Percentiles rank a stretch among this genome's conserved stretches.
These are phyloP conservation scores for Coemansia sp. DNA, from an alignment of 192 early-diverging fungal genomes.

Conservation along the genomic window DNA sequence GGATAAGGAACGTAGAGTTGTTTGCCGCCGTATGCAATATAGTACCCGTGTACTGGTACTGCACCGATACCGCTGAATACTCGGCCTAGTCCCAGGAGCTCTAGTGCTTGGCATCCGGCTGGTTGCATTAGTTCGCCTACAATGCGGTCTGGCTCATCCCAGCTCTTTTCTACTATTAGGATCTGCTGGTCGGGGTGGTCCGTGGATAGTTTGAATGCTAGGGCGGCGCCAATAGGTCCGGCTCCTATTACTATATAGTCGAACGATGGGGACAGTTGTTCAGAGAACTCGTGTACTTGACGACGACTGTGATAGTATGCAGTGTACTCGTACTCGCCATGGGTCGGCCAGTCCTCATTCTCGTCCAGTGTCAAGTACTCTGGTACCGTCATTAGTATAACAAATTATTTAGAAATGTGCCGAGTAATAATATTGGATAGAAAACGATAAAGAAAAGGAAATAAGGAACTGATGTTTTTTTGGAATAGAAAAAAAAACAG, in stretches of 20 bases:
- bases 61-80: conserved; percentile 82
- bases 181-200: conserved; percentile 69
- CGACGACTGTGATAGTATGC: conserved; percentile 29
- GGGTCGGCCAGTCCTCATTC: conserved; percentile 49
- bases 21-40: conserved; percentile 70
- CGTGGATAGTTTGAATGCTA: conserved; percentile 76
- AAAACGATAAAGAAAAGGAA: not conserved
- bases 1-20: conserved; percentile 74
- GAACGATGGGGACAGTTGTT: conserved; percentile 34
- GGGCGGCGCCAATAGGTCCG: conserved; percentile 90
- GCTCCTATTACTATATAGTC: conserved; percentile 92
- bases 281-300: conserved; percentile 7
- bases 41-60: conserved; percentile 85
- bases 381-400: conserved; percentile 27
- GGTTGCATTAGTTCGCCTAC: conserved; percentile 98
- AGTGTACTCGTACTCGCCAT: conserved; percentile 40
- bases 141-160: conserved; percentile 94
- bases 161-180: conserved; percentile 75
- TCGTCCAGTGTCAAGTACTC: conserved; percentile 25
- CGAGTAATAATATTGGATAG: not conserved
- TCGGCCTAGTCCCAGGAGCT: conserved; percentile 74
- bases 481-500: not conserved
- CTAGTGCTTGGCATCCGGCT: conserved; percentile 84
- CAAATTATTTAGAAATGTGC: not conserved
- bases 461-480: not conserved